These are phyloP conservation scores for Chaetothyriales sp. DNA, from an alignment of 2,329 filamentous ascomycete species.

Conservation along the genomic window DNA sequence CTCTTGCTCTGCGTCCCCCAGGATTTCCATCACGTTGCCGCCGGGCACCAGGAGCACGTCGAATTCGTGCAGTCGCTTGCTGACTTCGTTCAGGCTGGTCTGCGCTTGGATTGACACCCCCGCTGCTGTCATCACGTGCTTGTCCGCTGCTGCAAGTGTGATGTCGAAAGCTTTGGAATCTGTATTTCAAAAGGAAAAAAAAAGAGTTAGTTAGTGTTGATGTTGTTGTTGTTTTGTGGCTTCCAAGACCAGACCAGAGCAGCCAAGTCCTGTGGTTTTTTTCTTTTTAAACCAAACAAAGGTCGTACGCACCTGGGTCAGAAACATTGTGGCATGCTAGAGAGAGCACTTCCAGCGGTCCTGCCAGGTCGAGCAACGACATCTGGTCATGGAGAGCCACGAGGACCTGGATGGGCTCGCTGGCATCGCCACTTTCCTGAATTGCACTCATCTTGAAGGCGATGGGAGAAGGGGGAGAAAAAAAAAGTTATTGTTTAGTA, in stretches of 20 bases:
- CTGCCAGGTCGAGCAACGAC: conserved; percentile 42
- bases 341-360: conserved; percentile 43
- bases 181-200: conserved; percentile 17
- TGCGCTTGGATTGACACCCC: conserved; percentile 59
- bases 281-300: background rate
- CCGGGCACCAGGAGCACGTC: conserved; percentile 68
- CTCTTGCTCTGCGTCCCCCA: conserved; percentile 43
- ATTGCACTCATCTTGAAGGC: conserved; percentile 36
- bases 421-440: conserved; percentile 24
- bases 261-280: background rate
- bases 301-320: conserved; percentile 32
- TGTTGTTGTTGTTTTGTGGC: too few species aligned
- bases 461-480: conserved; percentile 1
- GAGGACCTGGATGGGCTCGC: conserved; percentile 41
- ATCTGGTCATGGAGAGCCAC: conserved; percentile 42
- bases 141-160: conserved; percentile 33
- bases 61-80: conserved; percentile 57
- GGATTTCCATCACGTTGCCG: conserved; percentile 45
- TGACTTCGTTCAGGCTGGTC: conserved; percentile 63
- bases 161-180: conserved; percentile 40
- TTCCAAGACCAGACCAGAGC: background rate
- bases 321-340: conserved; percentile 39
- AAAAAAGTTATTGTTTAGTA: too few species aligned
- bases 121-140: conserved; percentile 39
- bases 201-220: background rate